Conservation (phyloP, 495 filamentous ascomycete genomes). For the Penicillium longicatenatum region DNA sequence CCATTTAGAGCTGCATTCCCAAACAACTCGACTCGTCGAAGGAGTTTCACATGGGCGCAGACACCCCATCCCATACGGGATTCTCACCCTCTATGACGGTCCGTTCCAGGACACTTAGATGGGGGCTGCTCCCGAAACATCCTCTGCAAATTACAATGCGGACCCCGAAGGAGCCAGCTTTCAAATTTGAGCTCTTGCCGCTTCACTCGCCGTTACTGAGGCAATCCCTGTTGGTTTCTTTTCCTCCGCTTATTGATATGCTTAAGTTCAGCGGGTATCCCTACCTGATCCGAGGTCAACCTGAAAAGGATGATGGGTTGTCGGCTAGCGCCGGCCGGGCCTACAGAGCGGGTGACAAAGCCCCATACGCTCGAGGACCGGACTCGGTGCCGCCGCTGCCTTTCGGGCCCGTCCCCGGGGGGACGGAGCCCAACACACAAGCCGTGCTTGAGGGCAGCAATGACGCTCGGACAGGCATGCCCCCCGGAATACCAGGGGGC, state of each 20-base stretch:
- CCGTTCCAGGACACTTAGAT: constrained; percentile 64
- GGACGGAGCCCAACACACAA: constrained; percentile 49
- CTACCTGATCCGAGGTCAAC: constrained; percentile 70
- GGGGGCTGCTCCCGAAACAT: constrained; percentile 56
- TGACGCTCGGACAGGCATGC: constrained; percentile 70
- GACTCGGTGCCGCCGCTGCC: constrained; percentile 44
- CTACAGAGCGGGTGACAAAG: constrained; percentile 31
- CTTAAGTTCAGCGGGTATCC: constrained; percentile 67
- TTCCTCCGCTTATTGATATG: constrained; percentile 65
- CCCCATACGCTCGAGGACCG: constrained; percentile 47
- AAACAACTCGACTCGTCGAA: constrained; percentile 37
- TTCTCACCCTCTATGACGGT: constrained; percentile 63
- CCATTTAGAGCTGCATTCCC: constrained; percentile 47
- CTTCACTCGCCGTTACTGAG: constrained; percentile 71
- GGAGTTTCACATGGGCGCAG: constrained; percentile 54
- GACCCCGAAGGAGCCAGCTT: constrained; percentile 57
- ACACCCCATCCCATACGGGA: constrained; percentile 55
- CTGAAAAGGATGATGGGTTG: constrained; percentile 21
- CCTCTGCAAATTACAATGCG: constrained; percentile 71
- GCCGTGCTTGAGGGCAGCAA: constrained; percentile 52
- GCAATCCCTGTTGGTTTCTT: constrained; percentile 75
- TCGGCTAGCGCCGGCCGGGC: constrained; percentile 19
- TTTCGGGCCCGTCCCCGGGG: constrained; percentile 41
- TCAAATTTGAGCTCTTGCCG: constrained; percentile 73
- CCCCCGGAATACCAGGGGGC: constrained; percentile 62